phyloP scores from a whole-genome alignment of 805 yeast species.

The Candida verbasci region DNA sequence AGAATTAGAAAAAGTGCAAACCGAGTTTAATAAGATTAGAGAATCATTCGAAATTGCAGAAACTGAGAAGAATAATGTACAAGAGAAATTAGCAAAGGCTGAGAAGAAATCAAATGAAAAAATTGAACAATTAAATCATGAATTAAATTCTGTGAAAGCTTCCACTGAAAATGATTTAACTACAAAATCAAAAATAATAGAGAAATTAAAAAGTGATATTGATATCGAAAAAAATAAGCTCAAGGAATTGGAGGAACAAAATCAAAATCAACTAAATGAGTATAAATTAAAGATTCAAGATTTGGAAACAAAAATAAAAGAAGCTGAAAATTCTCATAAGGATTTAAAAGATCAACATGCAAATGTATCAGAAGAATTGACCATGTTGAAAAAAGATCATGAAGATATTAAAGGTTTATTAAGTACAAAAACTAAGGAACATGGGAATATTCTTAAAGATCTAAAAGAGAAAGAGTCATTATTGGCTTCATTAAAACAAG shows the following conservation, averaged over 20 bases:
- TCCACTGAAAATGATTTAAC: background rate
- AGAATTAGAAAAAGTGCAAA: conserved; percentile 8
- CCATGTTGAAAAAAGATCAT: background rate
- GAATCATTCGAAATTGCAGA: conserved; percentile 6
- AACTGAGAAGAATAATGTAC: conserved; percentile 3
- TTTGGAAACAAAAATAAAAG: conserved; percentile 4
- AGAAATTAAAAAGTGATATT: conserved; percentile 14
- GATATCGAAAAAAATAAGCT: background rate
- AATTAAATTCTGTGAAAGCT: background rate
- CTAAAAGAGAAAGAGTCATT: background rate
- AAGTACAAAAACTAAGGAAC: background rate
- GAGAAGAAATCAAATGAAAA: conserved; percentile 4
- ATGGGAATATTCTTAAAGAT: conserved; percentile 2
- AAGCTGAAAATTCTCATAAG: background rate
- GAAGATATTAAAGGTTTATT: background rate
- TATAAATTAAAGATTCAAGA: background rate
- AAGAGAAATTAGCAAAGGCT: conserved; percentile 1
- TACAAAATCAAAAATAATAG: conserved; percentile 21
- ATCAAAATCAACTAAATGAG: background rate
- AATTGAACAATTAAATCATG: conserved; percentile 1
- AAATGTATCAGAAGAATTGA: background rate
- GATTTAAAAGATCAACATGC: background rate
- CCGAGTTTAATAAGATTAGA: conserved; percentile 2
- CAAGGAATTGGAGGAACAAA: background rate
- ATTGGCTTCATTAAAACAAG: conserved; percentile 3